phyloP scores from a whole-genome alignment of 192 early-diverging fungal genomes.

The Coemansia sp. region DNA sequence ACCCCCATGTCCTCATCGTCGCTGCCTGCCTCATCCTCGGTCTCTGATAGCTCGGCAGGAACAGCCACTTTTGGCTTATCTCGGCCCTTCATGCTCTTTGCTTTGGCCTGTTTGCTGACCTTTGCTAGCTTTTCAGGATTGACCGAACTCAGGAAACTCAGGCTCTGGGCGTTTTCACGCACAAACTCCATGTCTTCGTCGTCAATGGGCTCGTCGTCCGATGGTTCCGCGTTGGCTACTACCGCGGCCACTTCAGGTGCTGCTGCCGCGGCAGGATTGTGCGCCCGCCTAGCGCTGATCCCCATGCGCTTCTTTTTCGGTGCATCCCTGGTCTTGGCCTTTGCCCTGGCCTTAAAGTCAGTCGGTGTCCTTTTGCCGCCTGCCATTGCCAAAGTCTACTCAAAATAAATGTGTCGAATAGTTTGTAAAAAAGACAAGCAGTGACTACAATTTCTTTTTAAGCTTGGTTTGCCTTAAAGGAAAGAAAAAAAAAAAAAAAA shows the following conservation, averaged over 20 bases:
- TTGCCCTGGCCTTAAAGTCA: constrained; percentile 15
- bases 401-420: background rate
- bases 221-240: background rate
- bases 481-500: constrained; percentile 10
- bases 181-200: constrained; percentile 52
- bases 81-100: constrained; percentile 6
- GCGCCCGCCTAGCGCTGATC: background rate
- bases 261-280: constrained; percentile 9
- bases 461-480: background rate
- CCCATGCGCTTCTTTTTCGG: constrained; percentile 3
- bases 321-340: constrained; percentile 5
- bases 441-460: background rate
- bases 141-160: constrained; percentile 37
- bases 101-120: constrained; percentile 34
- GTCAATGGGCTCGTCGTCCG: constrained; percentile 36
- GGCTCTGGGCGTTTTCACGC: constrained; percentile 24
- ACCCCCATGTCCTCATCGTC: constrained; percentile 11
- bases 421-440: background rate
- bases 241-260: background rate
- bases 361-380: constrained; percentile 8
- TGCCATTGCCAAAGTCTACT: background rate
- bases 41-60: constrained; percentile 15
- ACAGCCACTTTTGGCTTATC: constrained; percentile 6
- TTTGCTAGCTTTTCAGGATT: constrained; percentile 30
- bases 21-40: constrained; percentile 19